These are phyloP conservation scores for Salix dunnii DNA, from an alignment of 345 rosid species.

Conservation along the genomic window DNA sequence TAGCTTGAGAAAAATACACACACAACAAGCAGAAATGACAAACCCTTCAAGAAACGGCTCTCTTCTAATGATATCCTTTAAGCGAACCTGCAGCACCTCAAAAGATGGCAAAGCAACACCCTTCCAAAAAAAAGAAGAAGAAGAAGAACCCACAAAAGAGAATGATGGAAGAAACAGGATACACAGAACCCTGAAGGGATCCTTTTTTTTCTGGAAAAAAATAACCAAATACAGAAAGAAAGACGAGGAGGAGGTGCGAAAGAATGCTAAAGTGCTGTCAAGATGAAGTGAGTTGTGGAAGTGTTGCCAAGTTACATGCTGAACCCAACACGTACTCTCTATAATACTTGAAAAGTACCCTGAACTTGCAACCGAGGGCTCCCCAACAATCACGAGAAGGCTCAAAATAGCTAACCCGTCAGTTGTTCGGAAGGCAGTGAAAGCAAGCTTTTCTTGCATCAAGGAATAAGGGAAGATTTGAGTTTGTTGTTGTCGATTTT, in stretches of 20 bases:
- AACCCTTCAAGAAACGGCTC: neutral
- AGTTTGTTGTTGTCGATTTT: no score
- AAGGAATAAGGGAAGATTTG: no score
- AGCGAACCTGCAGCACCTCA: neutral
- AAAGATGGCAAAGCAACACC: neutral
- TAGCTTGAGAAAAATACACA: neutral
- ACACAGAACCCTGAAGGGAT: neutral
- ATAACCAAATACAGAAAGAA: neutral
- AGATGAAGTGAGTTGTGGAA: neutral
- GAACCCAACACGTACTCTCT: constrained; percentile 33
- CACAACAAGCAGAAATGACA: neutral
- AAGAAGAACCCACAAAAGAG: neutral
- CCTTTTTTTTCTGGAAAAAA: no score
- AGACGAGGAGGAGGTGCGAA: neutral
- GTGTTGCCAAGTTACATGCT: constrained; percentile 18
- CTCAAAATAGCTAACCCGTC: no score
- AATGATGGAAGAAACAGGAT: no score
- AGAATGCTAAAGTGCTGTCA: neutral
- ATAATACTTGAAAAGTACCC: no score
- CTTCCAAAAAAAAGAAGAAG: neutral
- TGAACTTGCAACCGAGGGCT: no score
- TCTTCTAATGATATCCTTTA: neutral
- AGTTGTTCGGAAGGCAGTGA: no score
- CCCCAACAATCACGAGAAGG: no score
- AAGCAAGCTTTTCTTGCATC: no score